A percentile compares a stretch with the other conserved stretches of the same genome.
phyloP scores from a whole-genome alignment of 495 filamentous ascomycete species.

The Xylaria nigripes region DNA sequence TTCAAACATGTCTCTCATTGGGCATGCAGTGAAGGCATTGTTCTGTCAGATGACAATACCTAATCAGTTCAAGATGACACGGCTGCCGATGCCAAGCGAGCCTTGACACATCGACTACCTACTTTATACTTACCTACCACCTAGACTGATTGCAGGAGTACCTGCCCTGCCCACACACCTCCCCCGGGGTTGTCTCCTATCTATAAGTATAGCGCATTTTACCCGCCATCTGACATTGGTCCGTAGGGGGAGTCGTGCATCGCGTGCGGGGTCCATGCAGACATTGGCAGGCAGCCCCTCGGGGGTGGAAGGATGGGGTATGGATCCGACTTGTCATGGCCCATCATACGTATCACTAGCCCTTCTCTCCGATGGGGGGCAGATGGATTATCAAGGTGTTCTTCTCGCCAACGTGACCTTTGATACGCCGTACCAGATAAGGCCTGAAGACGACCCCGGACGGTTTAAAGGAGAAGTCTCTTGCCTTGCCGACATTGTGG shows the following conservation, averaged over 20 bases:
- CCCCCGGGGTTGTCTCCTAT: constrained; percentile 2
- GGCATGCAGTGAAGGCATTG: background rate
- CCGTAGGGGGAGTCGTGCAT: background rate
- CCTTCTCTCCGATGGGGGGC: background rate
- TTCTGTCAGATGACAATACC: constrained; percentile 2
- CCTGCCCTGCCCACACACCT: background rate
- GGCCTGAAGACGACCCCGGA: background rate
- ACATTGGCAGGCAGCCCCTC: constrained; percentile 3
- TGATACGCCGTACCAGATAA: background rate
- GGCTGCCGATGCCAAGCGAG: constrained; percentile 9
- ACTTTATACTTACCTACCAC: background rate
- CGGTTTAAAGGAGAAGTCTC: background rate
- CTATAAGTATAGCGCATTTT: constrained; percentile 12
- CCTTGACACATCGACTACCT: background rate
- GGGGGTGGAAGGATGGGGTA: background rate
- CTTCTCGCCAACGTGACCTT: background rate
- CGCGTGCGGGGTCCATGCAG: constrained; percentile 10
- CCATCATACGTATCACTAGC: background rate
- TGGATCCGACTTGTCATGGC: background rate
- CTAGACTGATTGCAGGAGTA: background rate
- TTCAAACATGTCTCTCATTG: background rate
- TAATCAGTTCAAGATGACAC: constrained; percentile 6
- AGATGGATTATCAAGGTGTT: background rate
- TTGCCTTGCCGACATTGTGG: background rate
- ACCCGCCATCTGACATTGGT: constrained; percentile 7